phyloP scores from a whole-genome alignment of 225 moss, liverwort and hornwort species.

The Polytrichum formosum region DNA sequence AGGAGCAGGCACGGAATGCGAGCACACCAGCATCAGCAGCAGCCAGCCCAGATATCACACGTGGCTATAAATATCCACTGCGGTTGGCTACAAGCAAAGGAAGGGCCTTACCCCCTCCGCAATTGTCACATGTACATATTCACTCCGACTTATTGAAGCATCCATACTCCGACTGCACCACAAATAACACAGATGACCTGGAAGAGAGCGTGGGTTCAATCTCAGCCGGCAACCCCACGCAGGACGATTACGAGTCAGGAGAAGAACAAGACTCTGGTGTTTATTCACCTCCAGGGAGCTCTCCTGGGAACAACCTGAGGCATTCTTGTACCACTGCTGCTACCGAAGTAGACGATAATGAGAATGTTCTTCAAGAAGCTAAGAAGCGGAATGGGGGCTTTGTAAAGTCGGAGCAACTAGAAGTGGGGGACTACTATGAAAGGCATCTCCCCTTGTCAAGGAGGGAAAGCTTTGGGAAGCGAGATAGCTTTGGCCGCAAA shows the following conservation, averaged over 20 bases:
- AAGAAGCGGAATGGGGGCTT: conserved; percentile 30
- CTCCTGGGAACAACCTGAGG: conserved; percentile 29
- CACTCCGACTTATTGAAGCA: conserved; percentile 75
- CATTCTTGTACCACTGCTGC: conserved; percentile 33
- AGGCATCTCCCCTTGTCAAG: conserved; percentile 37
- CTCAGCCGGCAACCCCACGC: conserved; percentile 68
- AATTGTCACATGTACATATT: conserved; percentile 74
- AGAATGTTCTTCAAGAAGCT: conserved; percentile 37
- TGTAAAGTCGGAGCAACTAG: conserved; percentile 34
- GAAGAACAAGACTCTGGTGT: conserved; percentile 74
- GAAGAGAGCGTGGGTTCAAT: conserved; percentile 99
- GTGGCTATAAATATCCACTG: conserved; percentile 29
- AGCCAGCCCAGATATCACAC: conserved; percentile 43
- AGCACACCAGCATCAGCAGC: conserved; percentile 39
- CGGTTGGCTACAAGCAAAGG: conserved; percentile 31
- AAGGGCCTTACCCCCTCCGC: conserved; percentile 77
- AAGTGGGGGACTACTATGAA: conserved; percentile 45
- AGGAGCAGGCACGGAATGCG: conserved; percentile 49
- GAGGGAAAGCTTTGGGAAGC: conserved; percentile 51
- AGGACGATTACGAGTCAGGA: conserved; percentile 75
- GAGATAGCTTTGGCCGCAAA: conserved; percentile 39
- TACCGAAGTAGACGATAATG: conserved; percentile 6
- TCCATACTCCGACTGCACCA: conserved; percentile 55
- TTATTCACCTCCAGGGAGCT: conserved; percentile 56
- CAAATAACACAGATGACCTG: conserved; percentile 68